Conservation (phyloP, 345 rosid species). For the Camelina hispida region DNA sequence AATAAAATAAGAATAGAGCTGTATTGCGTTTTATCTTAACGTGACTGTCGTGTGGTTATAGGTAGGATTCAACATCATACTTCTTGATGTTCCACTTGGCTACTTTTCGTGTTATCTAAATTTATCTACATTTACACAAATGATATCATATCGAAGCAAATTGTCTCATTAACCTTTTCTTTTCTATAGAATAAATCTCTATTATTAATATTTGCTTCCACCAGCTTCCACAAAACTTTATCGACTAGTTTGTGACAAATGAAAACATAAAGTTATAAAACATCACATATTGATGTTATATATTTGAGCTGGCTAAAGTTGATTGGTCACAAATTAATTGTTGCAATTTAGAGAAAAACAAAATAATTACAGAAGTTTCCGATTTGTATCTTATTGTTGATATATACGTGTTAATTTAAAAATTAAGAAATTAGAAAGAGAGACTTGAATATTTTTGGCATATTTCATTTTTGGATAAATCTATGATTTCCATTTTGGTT, state of each 20-base stretch:
- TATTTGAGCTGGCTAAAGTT: neutral
- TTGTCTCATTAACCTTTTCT: slow-evolving; percentile 1
- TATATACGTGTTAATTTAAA: neutral
- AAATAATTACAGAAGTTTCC: neutral
- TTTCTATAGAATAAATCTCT: neutral
- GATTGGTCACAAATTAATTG: neutral
- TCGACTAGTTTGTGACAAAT: slow-evolving; percentile 12
- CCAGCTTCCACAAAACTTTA: slow-evolving; percentile 4
- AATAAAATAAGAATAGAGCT: slow-evolving; percentile 22
- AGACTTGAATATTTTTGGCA: slow-evolving; percentile 5
- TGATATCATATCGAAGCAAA: neutral
- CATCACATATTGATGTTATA: neutral
- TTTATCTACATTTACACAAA: slow-evolving; percentile 24
- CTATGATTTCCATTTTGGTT: slow-evolving; percentile 20
- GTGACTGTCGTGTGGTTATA: slow-evolving; percentile 32
- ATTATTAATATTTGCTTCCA: neutral
- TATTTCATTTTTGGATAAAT: slow-evolving; percentile 21
- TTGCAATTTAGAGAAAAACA: neutral
- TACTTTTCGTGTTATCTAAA: slow-evolving; percentile 34
- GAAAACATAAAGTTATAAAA: neutral
- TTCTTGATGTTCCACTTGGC: slow-evolving; percentile 34
- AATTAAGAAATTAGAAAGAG: neutral
- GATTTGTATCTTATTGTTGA: neutral
- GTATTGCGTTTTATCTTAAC: slow-evolving; percentile 39
- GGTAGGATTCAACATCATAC: slow-evolving; percentile 41